Base-by-base conservation (phyloP, 192 early-diverging fungal genomes). In the Podila clonocystis region DNA sequence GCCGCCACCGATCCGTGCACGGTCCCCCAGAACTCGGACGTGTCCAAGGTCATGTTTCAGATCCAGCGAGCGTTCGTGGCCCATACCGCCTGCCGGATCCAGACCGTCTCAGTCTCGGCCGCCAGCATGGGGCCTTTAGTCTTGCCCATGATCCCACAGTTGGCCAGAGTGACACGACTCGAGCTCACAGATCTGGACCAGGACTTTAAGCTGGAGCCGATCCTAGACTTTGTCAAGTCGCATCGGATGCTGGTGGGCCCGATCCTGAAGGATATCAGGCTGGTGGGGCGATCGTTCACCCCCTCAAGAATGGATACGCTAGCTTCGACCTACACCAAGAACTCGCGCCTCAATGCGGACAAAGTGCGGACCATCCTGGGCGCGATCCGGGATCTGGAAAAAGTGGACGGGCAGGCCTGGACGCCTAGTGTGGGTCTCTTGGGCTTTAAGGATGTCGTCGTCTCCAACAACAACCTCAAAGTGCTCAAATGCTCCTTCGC, bases 221-320 rank as follows among this genome's bases (percentile, higher is more conserved):
- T 68, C 0, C 38, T 72, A 0, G 76, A 79, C 24, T 79, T 79
- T 64, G 57, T 79, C 31, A 72, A 72, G 24, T 79, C 65, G 38
- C 76, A 79, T 68, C 69, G 76, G 17, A 67, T 72, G 59, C 20
- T 79, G 17, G 67, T 72, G 48, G 76, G 76, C 20, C 75, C 68
- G 2, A 50, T 72, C 15, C 19, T 78, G 34, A 78, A 59, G 60
- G 64, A 70, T 20, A 60, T 72, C 29, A 50, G 17, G 5, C 38
- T 68, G 34, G 36, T n/a, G n/a, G 62, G 36, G 22, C 22, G 34
- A 31, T 24, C 22, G 59, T 60, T 60, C 12, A 58, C n/a, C 2
- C n/a, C 55, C 26, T 55, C 22, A 7, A 45, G 41, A 0, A 1
- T 36, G 15, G 41, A 45, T 3, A 15, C 41, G 12, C 41, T 45